Evolutionary conservation across 208 protist genomes (phyloP).

Genomic region (Leishmania aethiopica): DNA sequence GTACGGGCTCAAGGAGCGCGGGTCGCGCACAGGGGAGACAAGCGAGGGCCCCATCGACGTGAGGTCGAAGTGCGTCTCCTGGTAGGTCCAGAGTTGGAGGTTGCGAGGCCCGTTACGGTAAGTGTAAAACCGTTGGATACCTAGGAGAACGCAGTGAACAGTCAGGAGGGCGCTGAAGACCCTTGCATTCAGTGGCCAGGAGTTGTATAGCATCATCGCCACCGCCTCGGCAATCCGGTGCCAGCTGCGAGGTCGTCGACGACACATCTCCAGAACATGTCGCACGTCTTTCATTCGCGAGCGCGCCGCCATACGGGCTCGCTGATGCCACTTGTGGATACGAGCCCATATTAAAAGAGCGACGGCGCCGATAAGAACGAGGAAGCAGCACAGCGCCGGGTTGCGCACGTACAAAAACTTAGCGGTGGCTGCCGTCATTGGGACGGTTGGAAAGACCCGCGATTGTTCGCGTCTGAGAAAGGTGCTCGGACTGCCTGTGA

Average conservation of each 20-base stretch:
- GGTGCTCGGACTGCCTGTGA: background rate
- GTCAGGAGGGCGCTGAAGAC: background rate
- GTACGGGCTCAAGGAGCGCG: slow-evolving; percentile 16
- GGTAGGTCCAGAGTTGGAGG: slow-evolving; percentile 20
- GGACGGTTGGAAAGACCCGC: background rate
- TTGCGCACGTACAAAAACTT: background rate
- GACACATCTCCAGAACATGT: background rate
- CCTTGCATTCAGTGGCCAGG: background rate
- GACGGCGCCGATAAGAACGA: background rate
- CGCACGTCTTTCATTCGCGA: background rate
- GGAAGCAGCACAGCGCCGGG: background rate
- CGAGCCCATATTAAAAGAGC: background rate
- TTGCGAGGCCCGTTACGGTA: slow-evolving; percentile 1
- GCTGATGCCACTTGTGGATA: background rate
- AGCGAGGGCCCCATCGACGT: background rate
- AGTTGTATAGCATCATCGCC: background rate
- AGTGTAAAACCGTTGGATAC: background rate
- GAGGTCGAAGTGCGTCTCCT: slow-evolving; percentile 18
- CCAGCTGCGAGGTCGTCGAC: background rate
- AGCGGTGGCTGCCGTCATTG: background rate
- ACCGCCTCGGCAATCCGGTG: background rate
- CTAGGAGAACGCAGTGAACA: background rate
- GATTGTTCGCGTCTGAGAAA: background rate
- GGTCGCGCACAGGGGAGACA: slow-evolving; percentile 18
- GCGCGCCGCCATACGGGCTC: background rate